Evolutionary conservation across 305 asterid species (phyloP), one percentile per base, ranked within the genome.

Genomic region (Fraxinus greggii): DNA sequence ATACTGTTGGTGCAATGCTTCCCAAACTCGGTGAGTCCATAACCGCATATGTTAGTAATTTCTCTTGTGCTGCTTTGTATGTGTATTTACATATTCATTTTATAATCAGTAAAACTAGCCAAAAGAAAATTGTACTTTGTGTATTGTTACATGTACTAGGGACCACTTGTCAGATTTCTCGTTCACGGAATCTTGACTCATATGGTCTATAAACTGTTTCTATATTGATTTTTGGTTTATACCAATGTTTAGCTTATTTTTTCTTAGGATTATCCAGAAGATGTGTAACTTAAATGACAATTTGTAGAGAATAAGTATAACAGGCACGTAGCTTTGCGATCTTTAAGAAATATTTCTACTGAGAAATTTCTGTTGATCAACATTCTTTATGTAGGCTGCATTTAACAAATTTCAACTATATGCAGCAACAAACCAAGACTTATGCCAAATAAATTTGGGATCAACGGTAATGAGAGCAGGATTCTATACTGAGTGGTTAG

Each of bases 1-100:
- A 94, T 61, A 93, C 99, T 51, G 89, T 97, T 74, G 88, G 93
- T 89, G 98, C 98, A 51, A 93, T 97, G 98, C 97, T 97, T 70
- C 99, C 99, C 3, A 92, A 90, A 88, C 95, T 97, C 83, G 94
- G 99, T 94, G 84, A 87, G 86, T 72, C 40, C 85, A 42, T 23
- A 45, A 42, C 81, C 76, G 54, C 76, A 76, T 33, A 29, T 85
- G 75, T 80, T 85, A 76, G 80, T 74, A 54, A 17, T 63, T 54
- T 4, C 38, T 13, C 32, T 9, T 61, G n/a, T 31, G 75, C 75
- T 29, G n/a, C 75, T 70, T 32, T 29, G 10, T 31, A 70, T 31
- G 12, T 35, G 19, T 65, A 65, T 67, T 67, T 26, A 67, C 36
- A 26, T 40, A 72, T 65, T 73, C 19, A 45, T 70, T 23, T 31